Percentiles rank a stretch among this genome's conserved stretches.
These are phyloP conservation scores for Fusarium continuum DNA, from an alignment of 2,329 filamentous ascomycete genomes.

Conservation along the genomic window DNA sequence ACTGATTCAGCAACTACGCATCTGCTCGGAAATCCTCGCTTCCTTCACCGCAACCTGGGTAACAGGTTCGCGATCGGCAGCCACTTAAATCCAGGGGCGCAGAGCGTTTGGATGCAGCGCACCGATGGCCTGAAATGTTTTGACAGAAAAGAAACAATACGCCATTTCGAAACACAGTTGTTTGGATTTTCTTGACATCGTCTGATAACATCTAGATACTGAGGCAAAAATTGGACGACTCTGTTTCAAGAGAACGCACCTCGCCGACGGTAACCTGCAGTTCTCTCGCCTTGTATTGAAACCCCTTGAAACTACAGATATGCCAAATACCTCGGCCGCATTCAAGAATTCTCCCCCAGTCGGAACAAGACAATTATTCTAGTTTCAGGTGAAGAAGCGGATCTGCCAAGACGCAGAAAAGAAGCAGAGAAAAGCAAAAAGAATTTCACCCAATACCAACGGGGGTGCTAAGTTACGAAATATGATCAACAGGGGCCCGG, in stretches of 20 bases:
- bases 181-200: conserved; percentile 4
- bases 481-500: background rate
- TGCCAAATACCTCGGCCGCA: background rate
- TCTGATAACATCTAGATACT: background rate
- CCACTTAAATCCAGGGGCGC: background rate
- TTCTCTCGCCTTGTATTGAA: background rate
- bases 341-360: conserved; percentile 26
- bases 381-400: conserved; percentile 32
- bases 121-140: conserved; percentile 1
- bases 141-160: conserved; percentile 6
- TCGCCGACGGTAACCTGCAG: background rate
- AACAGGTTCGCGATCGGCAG: too few species aligned
- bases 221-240: background rate
- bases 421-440: too few species aligned
- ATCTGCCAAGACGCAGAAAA: background rate
- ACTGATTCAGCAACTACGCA: too few species aligned
- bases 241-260: conserved; percentile 17
- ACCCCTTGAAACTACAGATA: conserved; percentile 27
- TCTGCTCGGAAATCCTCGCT: too few species aligned
- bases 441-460: too few species aligned
- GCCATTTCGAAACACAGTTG: conserved; percentile 14
- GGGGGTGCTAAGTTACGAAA: too few species aligned
- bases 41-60: too few species aligned
- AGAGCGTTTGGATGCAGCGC: background rate
- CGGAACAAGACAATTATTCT: conserved; percentile 11